Conservation (phyloP, 257 asterid genomes). For the Solanum sejunctum region DNA sequence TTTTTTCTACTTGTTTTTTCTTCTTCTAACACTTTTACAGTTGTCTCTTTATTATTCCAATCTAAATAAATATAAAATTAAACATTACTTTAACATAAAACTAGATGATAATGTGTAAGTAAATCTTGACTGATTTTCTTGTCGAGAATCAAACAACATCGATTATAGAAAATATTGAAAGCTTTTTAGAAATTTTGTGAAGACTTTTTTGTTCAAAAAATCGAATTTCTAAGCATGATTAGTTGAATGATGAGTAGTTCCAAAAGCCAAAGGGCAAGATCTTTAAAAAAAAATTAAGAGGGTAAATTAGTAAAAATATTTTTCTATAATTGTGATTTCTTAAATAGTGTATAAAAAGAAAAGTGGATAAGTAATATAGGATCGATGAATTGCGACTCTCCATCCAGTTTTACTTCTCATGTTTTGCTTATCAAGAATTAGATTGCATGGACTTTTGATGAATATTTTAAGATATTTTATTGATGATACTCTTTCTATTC, state of each 20-base stretch:
- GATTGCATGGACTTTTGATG: too few relatives aligned
- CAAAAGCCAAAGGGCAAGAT: too few relatives aligned
- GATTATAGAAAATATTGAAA: background rate
- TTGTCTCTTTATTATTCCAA: background rate
- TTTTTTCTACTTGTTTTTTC: background rate
- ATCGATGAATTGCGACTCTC: background rate
- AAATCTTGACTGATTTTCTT: background rate
- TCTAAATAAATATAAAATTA: background rate
- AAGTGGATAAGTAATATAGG: background rate
- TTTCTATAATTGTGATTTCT: too few relatives aligned
- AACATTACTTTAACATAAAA: background rate
- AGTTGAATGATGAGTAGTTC: background rate
- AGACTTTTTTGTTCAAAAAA: background rate
- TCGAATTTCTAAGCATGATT: background rate
- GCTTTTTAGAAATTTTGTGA: background rate
- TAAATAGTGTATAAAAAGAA: too few relatives aligned
- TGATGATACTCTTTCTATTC: too few relatives aligned
- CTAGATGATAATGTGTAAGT: background rate
- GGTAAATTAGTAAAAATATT: too few relatives aligned
- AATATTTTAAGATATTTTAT: too few relatives aligned
- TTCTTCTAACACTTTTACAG: background rate
- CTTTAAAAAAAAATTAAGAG: too few relatives aligned
- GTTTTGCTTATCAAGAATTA: background rate
- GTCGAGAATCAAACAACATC: background rate
- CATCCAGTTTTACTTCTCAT: too few relatives aligned